Conservation (phyloP, 2,329 filamentous ascomycete genomes). For the Alternaria solani region DNA sequence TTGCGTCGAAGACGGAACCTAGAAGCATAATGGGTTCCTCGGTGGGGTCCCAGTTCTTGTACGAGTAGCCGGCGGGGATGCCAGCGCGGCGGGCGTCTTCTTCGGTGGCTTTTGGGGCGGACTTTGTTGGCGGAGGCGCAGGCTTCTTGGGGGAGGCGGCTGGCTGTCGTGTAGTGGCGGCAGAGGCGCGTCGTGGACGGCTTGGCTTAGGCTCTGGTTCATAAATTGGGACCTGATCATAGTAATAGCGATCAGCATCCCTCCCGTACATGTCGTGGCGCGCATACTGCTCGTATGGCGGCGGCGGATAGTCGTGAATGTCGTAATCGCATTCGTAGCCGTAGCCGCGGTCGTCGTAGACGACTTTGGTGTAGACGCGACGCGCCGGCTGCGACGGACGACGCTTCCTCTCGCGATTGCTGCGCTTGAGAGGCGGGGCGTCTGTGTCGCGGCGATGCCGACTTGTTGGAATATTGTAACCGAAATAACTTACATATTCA, state of each 20-base stretch:
- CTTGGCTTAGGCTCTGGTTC: constrained; percentile 55
- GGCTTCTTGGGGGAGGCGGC: constrained; percentile 48
- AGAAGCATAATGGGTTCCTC: constrained; percentile 94
- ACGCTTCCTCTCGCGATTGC: constrained; percentile 56
- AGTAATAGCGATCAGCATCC: constrained; percentile 63
- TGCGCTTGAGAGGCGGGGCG: constrained; percentile 51
- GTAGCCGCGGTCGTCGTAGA: constrained; percentile 61
- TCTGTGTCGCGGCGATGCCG: constrained; percentile 50
- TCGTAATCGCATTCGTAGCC: constrained; percentile 58
- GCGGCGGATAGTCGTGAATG: constrained; percentile 56
- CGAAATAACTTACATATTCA: constrained; percentile 71
- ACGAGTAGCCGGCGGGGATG: constrained; percentile 89
- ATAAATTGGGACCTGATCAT: constrained; percentile 60
- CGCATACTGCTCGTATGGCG: constrained; percentile 59
- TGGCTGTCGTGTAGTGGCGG: constrained; percentile 59
- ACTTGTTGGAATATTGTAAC: constrained; percentile 57
- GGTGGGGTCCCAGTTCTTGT: constrained; percentile 97
- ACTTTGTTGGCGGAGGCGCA: constrained; percentile 38
- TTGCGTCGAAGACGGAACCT: constrained; percentile 95
- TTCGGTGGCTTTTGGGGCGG: constrained; percentile 63
- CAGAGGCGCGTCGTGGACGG: constrained; percentile 63
- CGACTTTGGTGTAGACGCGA: constrained; percentile 65
- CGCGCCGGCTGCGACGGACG: constrained; percentile 61
- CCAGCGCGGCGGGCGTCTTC: constrained; percentile 70
- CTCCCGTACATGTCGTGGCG: constrained; percentile 62